These are phyloP conservation scores for Pseudogymnoascus verrucosus DNA, from an alignment of 2,329 filamentous ascomycete species.

Conservation along the genomic window DNA sequence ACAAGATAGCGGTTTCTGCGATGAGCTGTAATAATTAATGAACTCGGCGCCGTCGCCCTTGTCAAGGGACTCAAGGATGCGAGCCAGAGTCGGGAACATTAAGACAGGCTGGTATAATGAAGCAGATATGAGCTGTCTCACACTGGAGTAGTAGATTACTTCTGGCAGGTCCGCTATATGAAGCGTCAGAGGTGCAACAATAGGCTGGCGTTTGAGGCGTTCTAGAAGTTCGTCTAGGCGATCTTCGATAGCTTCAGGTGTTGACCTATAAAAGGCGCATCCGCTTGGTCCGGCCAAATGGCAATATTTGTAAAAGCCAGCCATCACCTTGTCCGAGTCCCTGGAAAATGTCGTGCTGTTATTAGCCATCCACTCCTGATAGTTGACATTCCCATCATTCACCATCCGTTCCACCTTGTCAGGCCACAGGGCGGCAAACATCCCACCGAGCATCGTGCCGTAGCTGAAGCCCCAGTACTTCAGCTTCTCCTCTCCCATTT, in stretches of 20 bases:
- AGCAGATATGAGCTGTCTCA: conserved; percentile 21
- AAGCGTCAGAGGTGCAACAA: conserved; percentile 19
- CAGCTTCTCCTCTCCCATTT: conserved; percentile 26
- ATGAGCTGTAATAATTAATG: conserved; percentile 21
- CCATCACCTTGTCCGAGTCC: conserved; percentile 25
- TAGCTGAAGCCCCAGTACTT: conserved; percentile 47
- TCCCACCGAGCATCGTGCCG: conserved; percentile 36
- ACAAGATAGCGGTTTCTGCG: conserved; percentile 19
- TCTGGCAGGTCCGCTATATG: conserved; percentile 16
- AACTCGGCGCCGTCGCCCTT: conserved; percentile 37
- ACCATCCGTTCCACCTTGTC: conserved; percentile 35
- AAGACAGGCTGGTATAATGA: conserved; percentile 25
- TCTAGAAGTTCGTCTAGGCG: conserved; percentile 31
- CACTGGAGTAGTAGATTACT: conserved; percentile 24
- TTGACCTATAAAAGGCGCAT: conserved; percentile 21
- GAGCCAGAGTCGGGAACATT: conserved; percentile 24
- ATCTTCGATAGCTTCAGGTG: conserved; percentile 18
- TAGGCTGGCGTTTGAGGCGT: conserved; percentile 29
- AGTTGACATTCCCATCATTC: conserved; percentile 23
- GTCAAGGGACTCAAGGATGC: conserved; percentile 23
- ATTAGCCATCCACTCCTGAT: conserved; percentile 20
- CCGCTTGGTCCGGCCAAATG: conserved; percentile 26
- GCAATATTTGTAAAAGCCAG: conserved; percentile 24
- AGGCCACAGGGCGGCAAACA: conserved; percentile 37
- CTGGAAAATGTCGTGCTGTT: conserved; percentile 36